Evolutionary conservation across 148 eudicot species (phyloP).

Genomic region (Chenopodium suecicum): DNA sequence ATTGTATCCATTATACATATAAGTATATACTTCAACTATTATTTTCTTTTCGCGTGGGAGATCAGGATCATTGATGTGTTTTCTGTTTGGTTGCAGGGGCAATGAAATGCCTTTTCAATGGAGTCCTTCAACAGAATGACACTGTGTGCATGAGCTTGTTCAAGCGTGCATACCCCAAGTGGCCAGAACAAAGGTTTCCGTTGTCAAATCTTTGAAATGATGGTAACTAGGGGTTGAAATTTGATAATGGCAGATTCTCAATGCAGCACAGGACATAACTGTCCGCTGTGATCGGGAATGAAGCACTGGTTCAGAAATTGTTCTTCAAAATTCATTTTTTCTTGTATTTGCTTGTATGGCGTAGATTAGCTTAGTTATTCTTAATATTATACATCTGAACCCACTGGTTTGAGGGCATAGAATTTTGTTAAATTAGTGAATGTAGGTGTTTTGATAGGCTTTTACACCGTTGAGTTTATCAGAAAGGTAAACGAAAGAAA

Average conservation of each 20-base stretch:
- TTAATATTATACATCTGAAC: conserved; percentile 10
- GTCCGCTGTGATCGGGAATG: conserved; percentile 55
- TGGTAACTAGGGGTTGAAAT: conserved; percentile 4
- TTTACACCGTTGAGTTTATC: not conserved
- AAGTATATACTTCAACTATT: too few relatives aligned
- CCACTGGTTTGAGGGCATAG: not conserved
- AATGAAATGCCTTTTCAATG: conserved; percentile 86
- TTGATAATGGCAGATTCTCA: conserved; percentile 23
- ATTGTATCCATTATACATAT: too few relatives aligned
- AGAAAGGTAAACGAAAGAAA: not conserved
- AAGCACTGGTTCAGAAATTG: conserved; percentile 80
- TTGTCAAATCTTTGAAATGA: conserved; percentile 36
- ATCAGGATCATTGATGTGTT: not conserved
- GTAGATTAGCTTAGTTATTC: not conserved
- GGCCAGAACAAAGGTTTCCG: conserved; percentile 74
- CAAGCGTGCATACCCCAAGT: conserved; percentile 89
- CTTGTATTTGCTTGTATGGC: not conserved
- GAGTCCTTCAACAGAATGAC: conserved; percentile 83
- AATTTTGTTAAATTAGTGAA: conserved; percentile 12
- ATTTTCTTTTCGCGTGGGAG: not conserved
- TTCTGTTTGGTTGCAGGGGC: conserved; percentile 50
- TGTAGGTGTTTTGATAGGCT: not conserved
- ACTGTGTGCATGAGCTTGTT: conserved; percentile 91
- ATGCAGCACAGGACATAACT: conserved; percentile 13
- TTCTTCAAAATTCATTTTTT: conserved; percentile 14